Conservation (phyloP, 1,284 basidiomycete genomes). For the Sporisorium graminicola region DNA sequence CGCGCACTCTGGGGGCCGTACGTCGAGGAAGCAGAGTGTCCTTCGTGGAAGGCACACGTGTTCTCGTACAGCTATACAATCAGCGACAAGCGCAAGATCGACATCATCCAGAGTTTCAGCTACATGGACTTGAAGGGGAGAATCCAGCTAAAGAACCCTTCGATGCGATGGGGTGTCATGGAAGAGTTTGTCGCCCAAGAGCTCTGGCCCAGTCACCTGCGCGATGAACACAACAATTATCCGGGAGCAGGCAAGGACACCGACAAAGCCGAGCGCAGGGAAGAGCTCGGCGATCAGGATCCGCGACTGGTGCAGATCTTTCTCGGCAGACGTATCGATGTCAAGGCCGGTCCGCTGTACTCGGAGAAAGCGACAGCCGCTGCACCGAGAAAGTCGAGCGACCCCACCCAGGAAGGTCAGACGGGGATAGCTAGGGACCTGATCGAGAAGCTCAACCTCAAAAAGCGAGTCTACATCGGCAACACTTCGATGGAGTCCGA, state of each 20-base stretch:
- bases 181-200: conserved; percentile 82
- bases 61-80: conserved; percentile 60
- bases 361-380: conserved; percentile 17
- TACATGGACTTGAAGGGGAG: conserved; percentile 87
- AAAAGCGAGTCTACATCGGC: conserved; percentile 87
- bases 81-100: conserved; percentile 38
- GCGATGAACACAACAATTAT: conserved; percentile 41
- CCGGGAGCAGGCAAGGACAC: conserved; percentile 36
- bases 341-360: conserved; percentile 26
- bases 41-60: conserved; percentile 63
- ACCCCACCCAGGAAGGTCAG: conserved; percentile 50
- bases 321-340: conserved; percentile 48
- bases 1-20: conserved; percentile 31
- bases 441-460: conserved; percentile 76
- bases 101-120: conserved; percentile 82
- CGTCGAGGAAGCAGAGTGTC: conserved; percentile 28
- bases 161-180: conserved; percentile 82
- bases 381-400: conserved; percentile 44
- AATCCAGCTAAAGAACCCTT: conserved; percentile 85
- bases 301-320: conserved; percentile 62
- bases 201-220: conserved; percentile 40
- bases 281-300: conserved; percentile 53
- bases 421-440: conserved; percentile 57
- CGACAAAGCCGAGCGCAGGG: conserved; percentile 31
- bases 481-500: conserved; percentile 99